Conservation (phyloP, 257 asterid species). For the Jaltomata sinuosa region DNA sequence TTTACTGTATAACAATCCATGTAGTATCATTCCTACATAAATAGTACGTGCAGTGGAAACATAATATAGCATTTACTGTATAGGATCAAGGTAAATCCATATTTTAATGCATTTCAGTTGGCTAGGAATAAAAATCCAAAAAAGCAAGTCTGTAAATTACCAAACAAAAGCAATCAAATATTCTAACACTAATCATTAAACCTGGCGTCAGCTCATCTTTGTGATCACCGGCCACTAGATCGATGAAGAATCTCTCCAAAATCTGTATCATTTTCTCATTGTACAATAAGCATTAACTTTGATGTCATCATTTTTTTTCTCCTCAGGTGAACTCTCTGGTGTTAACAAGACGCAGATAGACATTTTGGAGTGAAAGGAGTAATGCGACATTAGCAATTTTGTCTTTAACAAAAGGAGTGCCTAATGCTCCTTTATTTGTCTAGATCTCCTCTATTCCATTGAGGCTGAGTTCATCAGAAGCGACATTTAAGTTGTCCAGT, state of each 20-base stretch:
- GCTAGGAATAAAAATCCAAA: neutral
- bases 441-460: neutral
- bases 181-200: too few relatives aligned
- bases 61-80: neutral
- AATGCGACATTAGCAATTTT: neutral
- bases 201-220: too few relatives aligned
- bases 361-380: neutral
- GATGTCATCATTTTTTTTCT: neutral
- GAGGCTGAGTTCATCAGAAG: neutral
- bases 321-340: neutral
- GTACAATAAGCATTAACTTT: neutral
- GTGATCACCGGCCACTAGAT: too few relatives aligned
- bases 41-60: neutral
- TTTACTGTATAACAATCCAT: neutral
- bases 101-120: neutral
- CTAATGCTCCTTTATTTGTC: neutral
- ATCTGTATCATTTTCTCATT: neutral
- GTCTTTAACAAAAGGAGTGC: neutral
- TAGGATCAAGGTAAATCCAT: too few relatives aligned
- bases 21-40: neutral
- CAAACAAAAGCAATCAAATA: neutral
- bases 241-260: too few relatives aligned
- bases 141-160: neutral
- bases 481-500: neutral
- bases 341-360: neutral